phyloP scores from a whole-genome alignment of 495 filamentous ascomycete genomes.

The Penicillium macrosclerotiorum region DNA sequence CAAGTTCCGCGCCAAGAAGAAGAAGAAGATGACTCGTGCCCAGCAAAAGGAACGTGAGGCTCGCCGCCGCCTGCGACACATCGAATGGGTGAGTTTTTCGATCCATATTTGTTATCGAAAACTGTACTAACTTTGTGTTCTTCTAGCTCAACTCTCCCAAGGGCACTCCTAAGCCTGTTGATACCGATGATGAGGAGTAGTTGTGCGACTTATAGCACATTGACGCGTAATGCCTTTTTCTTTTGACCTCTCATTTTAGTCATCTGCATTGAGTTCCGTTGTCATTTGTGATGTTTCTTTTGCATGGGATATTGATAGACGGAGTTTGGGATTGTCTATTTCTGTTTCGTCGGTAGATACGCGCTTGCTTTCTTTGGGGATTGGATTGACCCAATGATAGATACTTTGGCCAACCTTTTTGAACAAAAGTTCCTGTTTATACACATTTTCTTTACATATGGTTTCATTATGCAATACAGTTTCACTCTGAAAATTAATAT shows the following conservation, averaged over 20 bases:
- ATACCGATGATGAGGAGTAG: slow-evolving; percentile 77
- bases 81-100: slow-evolving; percentile 73
- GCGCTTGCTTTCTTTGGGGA: slow-evolving; percentile 14
- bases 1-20: slow-evolving; percentile 92
- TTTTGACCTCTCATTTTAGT: slow-evolving; percentile 8
- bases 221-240: slow-evolving; percentile 23
- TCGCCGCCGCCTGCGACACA: slow-evolving; percentile 82
- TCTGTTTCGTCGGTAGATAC: slow-evolving; percentile 17
- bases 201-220: slow-evolving; percentile 12
- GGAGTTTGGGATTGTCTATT: slow-evolving; percentile 20
- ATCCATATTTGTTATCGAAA: background rate
- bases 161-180: slow-evolving; percentile 73
- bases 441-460: background rate
- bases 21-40: slow-evolving; percentile 98
- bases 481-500: no score
- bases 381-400: background rate
- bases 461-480: no score
- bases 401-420: background rate
- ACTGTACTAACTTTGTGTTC: background rate
- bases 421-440: slow-evolving; percentile 9
- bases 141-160: slow-evolving; percentile 52
- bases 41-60: slow-evolving; percentile 92
- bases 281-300: slow-evolving; percentile 16
- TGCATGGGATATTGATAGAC: slow-evolving; percentile 29
- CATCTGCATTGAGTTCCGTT: slow-evolving; percentile 21